These are phyloP conservation scores for Scutellaria barbata DNA, from an alignment of 257 asterid genomes.

Conservation along the genomic window DNA sequence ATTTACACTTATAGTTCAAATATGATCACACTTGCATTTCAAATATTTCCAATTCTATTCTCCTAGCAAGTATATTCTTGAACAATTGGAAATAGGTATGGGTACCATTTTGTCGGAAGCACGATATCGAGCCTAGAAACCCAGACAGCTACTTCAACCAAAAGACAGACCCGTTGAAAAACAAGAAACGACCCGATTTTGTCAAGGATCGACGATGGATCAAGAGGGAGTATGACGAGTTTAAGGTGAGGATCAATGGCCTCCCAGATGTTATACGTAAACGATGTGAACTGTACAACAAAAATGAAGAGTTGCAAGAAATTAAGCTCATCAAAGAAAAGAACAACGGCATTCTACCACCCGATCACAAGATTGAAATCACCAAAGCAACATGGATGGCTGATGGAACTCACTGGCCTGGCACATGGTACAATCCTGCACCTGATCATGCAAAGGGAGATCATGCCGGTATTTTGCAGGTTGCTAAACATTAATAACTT, in stretches of 20 bases:
- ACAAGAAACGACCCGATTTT: constrained; percentile 79
- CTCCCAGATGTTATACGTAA: constrained; percentile 73
- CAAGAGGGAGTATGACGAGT: constrained; percentile 95
- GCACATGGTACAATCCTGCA: constrained; percentile 72
- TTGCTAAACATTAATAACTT: neutral
- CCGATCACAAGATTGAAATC: constrained; percentile 48
- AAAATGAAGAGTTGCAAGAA: constrained; percentile 57
- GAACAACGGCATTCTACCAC: constrained; percentile 52
- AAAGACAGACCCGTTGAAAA: constrained; percentile 80
- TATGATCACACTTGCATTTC: too few relatives aligned
- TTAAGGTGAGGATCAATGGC: constrained; percentile 92
- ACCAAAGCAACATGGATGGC: constrained; percentile 95
- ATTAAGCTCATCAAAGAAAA: constrained; percentile 51
- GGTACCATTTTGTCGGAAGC: constrained; percentile 97
- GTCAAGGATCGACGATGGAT: constrained; percentile 97
- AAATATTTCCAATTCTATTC: neutral
- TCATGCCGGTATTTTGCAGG: constrained; percentile 96
- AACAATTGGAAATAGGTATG: constrained; percentile 53
- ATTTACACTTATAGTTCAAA: too few relatives aligned
- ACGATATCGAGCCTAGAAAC: constrained; percentile 86
- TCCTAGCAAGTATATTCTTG: neutral
- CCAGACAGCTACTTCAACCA: constrained; percentile 93
- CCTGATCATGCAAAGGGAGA: constrained; percentile 87
- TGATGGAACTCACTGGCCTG: constrained; percentile 98
- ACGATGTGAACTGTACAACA: constrained; percentile 73